A percentile compares a stretch with the other conserved stretches of the same genome.
Evolutionary conservation across 2,329 filamentous ascomycete genomes (phyloP).

Genomic region (Cladosporium halotolerans): DNA sequence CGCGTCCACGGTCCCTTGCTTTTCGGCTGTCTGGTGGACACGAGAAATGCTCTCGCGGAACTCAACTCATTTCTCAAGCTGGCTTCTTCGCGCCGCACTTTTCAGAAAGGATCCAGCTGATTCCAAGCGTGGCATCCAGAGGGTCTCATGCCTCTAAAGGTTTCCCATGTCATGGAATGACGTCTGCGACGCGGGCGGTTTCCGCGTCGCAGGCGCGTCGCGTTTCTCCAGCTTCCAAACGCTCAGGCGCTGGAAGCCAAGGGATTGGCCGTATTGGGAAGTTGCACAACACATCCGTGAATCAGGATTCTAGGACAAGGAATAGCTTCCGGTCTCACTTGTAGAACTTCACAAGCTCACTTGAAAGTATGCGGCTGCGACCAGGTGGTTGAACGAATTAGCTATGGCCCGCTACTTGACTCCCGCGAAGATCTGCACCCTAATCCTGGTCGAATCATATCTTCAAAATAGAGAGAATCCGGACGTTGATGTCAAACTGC

Average conservation of each 20-base stretch:
- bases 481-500: slow-evolving; percentile 36
- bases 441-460: slow-evolving; percentile 78
- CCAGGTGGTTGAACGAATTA: not conserved
- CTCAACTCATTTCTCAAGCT: not conserved
- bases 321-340: not conserved
- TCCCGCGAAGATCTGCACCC: slow-evolving; percentile 78
- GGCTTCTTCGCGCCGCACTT: not conserved
- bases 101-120: no score
- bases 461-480: slow-evolving; percentile 7
- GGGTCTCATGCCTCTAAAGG: not conserved
- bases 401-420: slow-evolving; percentile 76
- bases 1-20: not conserved
- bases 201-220: slow-evolving; percentile 5
- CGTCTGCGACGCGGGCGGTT: slow-evolving; percentile 3
- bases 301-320: not conserved
- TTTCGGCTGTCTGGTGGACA: not conserved
- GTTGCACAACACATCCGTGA: not conserved
- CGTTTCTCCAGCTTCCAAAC: not conserved
- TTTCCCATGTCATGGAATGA: not conserved
- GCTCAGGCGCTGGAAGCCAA: not conserved
- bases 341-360: not conserved
- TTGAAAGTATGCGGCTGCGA: slow-evolving; percentile 14
- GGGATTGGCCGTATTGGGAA: not conserved
- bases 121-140: no score
- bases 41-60: not conserved